Evolutionary conservation across 192 early-diverging fungal species (phyloP).

Genomic region (Chytriomyces confervae): DNA sequence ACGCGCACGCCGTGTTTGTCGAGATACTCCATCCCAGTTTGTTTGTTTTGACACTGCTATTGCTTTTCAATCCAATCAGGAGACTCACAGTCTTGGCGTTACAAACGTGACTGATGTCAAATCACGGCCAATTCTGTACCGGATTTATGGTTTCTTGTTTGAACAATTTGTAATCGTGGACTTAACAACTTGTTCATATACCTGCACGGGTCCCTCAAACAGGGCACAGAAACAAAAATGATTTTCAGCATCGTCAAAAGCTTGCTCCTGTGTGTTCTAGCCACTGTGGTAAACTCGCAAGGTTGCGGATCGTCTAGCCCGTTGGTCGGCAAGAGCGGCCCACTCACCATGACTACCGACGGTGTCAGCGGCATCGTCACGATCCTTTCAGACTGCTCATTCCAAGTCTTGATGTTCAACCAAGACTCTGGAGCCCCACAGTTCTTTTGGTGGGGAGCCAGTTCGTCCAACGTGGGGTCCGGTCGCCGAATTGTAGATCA

Average conservation of each 20-base stretch:
- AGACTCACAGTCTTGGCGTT: too few species aligned
- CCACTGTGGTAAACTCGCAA: background rate
- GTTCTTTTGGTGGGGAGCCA: background rate
- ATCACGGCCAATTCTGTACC: too few species aligned
- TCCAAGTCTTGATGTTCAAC: background rate
- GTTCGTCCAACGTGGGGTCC: background rate
- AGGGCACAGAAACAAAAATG: too few species aligned
- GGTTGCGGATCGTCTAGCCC: background rate
- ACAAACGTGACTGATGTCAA: too few species aligned
- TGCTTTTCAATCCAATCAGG: too few species aligned
- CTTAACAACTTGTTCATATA: too few species aligned
- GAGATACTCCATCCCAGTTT: slow-evolving; percentile 4
- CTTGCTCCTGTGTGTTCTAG: too few species aligned
- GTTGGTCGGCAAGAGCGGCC: background rate
- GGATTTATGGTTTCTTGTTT: too few species aligned
- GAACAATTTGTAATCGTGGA: too few species aligned
- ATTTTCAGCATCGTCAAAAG: too few species aligned
- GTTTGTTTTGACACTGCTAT: too few species aligned
- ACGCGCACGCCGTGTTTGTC: slow-evolving; percentile 10
- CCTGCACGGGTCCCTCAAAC: too few species aligned
- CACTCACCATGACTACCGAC: background rate
- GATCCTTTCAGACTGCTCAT: background rate
- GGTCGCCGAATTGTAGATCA: background rate
- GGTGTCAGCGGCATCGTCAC: background rate
- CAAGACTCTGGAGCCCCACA: background rate